Evolutionary conservation across 768 basidiomycete species (phyloP), one percentile per base, ranked within the genome.

Genomic region (Agaricus sinodeliciosus): DNA sequence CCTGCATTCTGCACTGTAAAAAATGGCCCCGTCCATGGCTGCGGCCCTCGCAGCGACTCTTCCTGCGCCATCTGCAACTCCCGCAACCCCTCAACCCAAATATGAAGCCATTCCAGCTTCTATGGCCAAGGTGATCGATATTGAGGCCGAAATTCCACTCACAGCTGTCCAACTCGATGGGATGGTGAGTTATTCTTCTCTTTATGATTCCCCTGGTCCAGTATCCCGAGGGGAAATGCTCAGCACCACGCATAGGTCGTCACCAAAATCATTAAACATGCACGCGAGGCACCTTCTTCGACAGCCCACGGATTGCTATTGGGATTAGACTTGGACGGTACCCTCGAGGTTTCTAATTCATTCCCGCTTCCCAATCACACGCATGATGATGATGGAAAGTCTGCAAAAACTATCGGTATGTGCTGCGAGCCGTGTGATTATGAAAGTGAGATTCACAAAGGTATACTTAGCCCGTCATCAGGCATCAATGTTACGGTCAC

Each of bases 191-290:
- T 43, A 19, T 37, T 12, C 43, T 55, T 43, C 26, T 41, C 45
- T 34, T 42, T 37, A 46, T 44, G 26, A 18, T 41, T 25, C 16
- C 43, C 2, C 15, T 26, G 18, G 19, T 31, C 36, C 43, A 12
- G 28, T 12, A 3, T 31, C 27, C 11, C 28, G 6, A 28, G 19
- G 34, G 12, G 36, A 35, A 51, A 34, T 34, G 13, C 52, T 54
- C 41, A 43, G 42, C 31, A 26, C 39, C 57, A 54, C 49, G 53
- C 52, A 41, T 64, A 95, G 94, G 92, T 91, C 49, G 85, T 94
- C 52, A 81, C 89, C 50, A 96, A 95, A 74, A 94, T 97, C 49
- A 76, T 94, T 63, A 95, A 96, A 71, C 94, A 96, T 65, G 81
- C 89, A 40, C 80, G 85, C 46, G 94, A 95, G 64, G 76, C 84